phyloP scores from a whole-genome alignment of 2,329 filamentous ascomycete genomes.

The Emydomyces testavorans region DNA sequence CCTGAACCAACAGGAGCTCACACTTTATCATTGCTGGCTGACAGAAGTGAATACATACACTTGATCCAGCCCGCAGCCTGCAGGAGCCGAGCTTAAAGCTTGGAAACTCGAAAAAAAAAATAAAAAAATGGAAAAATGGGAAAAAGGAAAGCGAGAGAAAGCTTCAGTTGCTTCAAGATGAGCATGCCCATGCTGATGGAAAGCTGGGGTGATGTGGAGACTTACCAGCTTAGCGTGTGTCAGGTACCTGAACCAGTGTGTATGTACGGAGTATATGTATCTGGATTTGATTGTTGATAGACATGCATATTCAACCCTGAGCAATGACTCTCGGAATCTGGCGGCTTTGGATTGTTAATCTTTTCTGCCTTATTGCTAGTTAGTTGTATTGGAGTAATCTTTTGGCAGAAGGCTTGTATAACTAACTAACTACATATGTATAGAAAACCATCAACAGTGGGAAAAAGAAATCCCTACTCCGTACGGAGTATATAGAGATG shows the following conservation, averaged over 20 bases:
- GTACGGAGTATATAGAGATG: conserved; percentile 1
- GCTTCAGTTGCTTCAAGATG: background rate
- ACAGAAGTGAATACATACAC: background rate
- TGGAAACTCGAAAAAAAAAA: background rate
- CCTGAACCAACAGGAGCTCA: too few species aligned
- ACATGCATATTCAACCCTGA: conserved; percentile 5
- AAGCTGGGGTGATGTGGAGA: too few species aligned
- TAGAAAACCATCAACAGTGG: too few species aligned
- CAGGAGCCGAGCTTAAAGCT: background rate
- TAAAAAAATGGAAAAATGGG: too few species aligned
- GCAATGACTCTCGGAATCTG: background rate
- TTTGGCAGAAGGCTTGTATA: too few species aligned
- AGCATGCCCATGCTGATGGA: background rate
- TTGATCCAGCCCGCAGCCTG: background rate
- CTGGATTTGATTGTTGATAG: conserved; percentile 9
- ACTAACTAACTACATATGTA: too few species aligned
- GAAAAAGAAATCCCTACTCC: background rate
- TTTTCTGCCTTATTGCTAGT: too few species aligned
- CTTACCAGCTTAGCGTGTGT: background rate
- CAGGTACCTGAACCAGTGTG: background rate
- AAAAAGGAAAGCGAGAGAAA: background rate
- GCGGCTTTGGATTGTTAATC: background rate
- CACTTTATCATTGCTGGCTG: background rate
- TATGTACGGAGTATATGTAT: too few species aligned
- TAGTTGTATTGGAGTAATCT: background rate